phyloP scores from a whole-genome alignment of 305 asterid genomes.

The Solanum hybrid region DNA sequence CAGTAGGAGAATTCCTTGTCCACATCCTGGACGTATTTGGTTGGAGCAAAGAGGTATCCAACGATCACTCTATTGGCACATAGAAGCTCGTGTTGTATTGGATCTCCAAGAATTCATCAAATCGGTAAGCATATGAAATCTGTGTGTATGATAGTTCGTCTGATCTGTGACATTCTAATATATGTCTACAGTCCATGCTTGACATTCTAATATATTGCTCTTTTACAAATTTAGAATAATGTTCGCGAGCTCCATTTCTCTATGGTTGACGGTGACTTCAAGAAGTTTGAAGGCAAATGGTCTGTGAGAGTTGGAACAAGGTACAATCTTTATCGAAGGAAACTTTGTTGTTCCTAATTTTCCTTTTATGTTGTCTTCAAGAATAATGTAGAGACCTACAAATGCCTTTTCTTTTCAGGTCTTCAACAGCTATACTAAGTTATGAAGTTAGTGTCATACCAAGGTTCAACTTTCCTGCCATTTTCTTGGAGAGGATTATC shows the following conservation, averaged over 20 bases:
- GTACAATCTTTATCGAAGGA: slow-evolving; percentile 21
- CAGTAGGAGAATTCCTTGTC: slow-evolving; percentile 85
- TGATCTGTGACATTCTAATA: not conserved
- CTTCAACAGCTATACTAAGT: slow-evolving; percentile 42
- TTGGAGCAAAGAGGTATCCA: slow-evolving; percentile 95
- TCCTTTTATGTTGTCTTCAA: not conserved
- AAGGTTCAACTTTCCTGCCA: slow-evolving; percentile 84
- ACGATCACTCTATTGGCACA: slow-evolving; percentile 90
- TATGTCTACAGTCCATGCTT: not conserved
- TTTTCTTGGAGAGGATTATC: slow-evolving; percentile 85
- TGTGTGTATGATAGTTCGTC: not conserved
- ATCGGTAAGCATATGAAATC: slow-evolving; percentile 42
- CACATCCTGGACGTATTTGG: slow-evolving; percentile 90
- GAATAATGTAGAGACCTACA: not conserved
- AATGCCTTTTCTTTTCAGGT: slow-evolving; percentile 27
- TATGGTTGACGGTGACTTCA: slow-evolving; percentile 97
- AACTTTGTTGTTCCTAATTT: not conserved
- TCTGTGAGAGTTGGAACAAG: slow-evolving; percentile 55
- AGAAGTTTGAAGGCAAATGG: slow-evolving; percentile 97
- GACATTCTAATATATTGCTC: not conserved
- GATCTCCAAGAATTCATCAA: slow-evolving; percentile 71
- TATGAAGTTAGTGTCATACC: slow-evolving; percentile 89
- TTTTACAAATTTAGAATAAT: slow-evolving; percentile 31
- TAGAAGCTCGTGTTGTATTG: slow-evolving; percentile 89
- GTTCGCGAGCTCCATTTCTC: slow-evolving; percentile 71